Base-by-base conservation (phyloP, 345 rosid genomes). In the Melaleuca quinquenervia region DNA sequence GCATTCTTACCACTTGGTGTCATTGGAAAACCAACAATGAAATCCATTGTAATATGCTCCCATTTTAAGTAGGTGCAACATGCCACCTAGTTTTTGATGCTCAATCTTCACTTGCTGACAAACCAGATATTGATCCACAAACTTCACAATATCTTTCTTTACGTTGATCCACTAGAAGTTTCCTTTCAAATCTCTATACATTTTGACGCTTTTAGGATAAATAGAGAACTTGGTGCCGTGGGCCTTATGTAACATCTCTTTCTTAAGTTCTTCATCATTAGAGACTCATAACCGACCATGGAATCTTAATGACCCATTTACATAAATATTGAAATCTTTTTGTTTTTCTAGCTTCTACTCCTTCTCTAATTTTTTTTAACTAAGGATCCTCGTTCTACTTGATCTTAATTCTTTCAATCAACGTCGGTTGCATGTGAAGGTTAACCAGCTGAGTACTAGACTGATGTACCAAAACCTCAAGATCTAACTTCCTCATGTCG, bases 1-100 rank as follows among this genome's bases (percentile, higher is more conserved):
- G 0, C 56, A 21, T 54, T 54, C 20, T 54, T 54, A 8, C 0
- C 11, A 53, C 56, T 53, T 53, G 22, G 1, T 0, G 2, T 0
- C 26, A 9, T 54, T 9, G 2, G 8, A 3, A 21, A 2, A 22
- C 60, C 60, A 55, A 55, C 13, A 1, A 22, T 9, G 26, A 55
- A 55, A 55, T 55, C 27, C 60, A 24, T 22, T n/a, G 22, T 55
- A 13, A 55, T 55, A 55, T 9, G 24, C 27, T 0, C n/a, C 24
- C 60, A 55, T 22, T 9, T 55, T 24, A 55, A 22, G 60, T 24
- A 6, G 60, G n/a, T 55, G 60, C 22, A 24, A 55, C 24, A 8
- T 12, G 22, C 11, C 0, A 3, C 60, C 12, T 0, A n/a, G n/a
- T 54, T 54, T 54, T 55, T 55, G 22, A 1, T 4, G 6, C 13